Percentiles rank a stretch among this genome's conserved stretches.
Conservation (phyloP, 2,329 filamentous ascomycete genomes). For the Moelleriella libera region DNA sequence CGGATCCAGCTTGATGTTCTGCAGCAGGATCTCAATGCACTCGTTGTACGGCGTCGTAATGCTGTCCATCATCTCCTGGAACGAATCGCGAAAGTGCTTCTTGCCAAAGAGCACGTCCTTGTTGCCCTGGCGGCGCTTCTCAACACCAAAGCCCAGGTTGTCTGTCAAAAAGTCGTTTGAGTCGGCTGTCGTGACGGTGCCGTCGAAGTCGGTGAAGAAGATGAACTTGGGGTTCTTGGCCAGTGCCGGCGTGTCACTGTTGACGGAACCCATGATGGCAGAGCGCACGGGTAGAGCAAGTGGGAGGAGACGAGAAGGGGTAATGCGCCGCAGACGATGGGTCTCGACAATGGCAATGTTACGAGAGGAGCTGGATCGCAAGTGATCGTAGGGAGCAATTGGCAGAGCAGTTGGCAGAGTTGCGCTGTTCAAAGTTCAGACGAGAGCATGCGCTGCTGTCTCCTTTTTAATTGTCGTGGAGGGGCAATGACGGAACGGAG, state of each 20-base stretch:
- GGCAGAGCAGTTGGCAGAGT: too few relatives aligned
- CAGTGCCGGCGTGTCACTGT: slow-evolving; percentile 39
- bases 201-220: slow-evolving; percentile 99
- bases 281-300: not conserved
- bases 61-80: slow-evolving; percentile 85
- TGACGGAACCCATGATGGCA: slow-evolving; percentile 26
- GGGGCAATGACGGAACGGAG: too few relatives aligned
- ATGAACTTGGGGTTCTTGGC: slow-evolving; percentile 70
- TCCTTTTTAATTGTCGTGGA: too few relatives aligned
- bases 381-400: too few relatives aligned
- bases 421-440: too few relatives aligned
- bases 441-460: too few relatives aligned
- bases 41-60: slow-evolving; percentile 66
- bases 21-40: slow-evolving; percentile 64
- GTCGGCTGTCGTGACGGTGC: slow-evolving; percentile 70
- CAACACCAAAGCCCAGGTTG: slow-evolving; percentile 71
- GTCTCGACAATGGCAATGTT: too few relatives aligned
- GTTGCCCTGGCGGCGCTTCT: slow-evolving; percentile 59
- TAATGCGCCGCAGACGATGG: too few relatives aligned
- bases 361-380: too few relatives aligned
- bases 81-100: slow-evolving; percentile 69
- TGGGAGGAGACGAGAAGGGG: not conserved
- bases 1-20: slow-evolving; percentile 81
- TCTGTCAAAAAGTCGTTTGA: slow-evolving; percentile 68
- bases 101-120: slow-evolving; percentile 58